Evolutionary conservation across 116 monocot species (phyloP).

Genomic region (Trichopus zeylanicus): DNA sequence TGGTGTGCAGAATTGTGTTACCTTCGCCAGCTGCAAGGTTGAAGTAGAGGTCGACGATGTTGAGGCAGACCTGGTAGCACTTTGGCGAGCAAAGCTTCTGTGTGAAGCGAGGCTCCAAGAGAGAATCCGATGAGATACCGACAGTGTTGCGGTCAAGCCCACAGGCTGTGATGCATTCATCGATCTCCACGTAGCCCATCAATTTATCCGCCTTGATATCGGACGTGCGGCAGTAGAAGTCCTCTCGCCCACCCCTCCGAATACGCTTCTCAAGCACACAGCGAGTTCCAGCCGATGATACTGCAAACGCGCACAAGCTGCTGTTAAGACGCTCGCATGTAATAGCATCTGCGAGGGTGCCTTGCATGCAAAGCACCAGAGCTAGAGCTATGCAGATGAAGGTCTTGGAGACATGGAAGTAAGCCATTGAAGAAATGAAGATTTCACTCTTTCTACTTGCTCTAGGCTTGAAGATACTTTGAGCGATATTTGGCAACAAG

Average conservation of each 20-base stretch:
- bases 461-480: too few relatives aligned
- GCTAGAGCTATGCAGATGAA: neutral
- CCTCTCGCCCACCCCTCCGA: neutral
- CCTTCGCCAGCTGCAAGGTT: slow-evolving; percentile 78
- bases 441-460: too few relatives aligned
- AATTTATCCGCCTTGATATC: slow-evolving; percentile 43
- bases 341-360: neutral
- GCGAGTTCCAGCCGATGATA: slow-evolving; percentile 48
- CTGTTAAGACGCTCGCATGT: neutral
- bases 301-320: slow-evolving; percentile 47
- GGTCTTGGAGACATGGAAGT: neutral
- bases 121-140: slow-evolving; percentile 68
- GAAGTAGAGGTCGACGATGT: slow-evolving; percentile 62
- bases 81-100: slow-evolving; percentile 44
- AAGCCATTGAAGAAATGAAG: neutral
- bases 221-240: slow-evolving; percentile 72
- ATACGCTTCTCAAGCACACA: slow-evolving; percentile 57
- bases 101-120: slow-evolving; percentile 39
- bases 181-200: slow-evolving; percentile 51
- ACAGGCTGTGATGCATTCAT: slow-evolving; percentile 51
- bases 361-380: neutral
- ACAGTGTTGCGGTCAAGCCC: slow-evolving; percentile 39
- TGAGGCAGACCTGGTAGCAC: slow-evolving; percentile 61
- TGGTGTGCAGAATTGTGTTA: too few relatives aligned
- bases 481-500: too few relatives aligned